These are phyloP conservation scores for Pleochaeta shiraiana DNA, from an alignment of 2,329 filamentous ascomycete species.

Conservation along the genomic window DNA sequence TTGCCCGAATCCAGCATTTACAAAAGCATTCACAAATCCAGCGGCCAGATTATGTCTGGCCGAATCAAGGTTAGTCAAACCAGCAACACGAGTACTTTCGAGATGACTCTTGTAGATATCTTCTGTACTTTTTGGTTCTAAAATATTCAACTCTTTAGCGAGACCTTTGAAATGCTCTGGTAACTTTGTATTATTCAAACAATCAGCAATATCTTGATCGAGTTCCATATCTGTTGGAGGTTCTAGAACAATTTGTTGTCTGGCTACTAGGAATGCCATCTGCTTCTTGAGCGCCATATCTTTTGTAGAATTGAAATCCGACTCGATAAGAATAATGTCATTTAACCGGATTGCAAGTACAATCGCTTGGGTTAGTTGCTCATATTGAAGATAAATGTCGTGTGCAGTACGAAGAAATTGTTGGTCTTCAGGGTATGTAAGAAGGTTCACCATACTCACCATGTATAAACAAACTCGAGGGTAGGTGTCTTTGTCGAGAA, in stretches of 20 bases:
- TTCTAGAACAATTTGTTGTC: conserved; percentile 73
- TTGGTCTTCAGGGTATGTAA: conserved; percentile 96
- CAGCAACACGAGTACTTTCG: conserved; percentile 81
- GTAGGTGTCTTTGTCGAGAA: conserved; percentile 88
- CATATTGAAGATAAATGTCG: conserved; percentile 80
- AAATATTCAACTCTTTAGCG: conserved; percentile 87
- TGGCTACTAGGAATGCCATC: conserved; percentile 76
- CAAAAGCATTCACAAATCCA: conserved; percentile 91
- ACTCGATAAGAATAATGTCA: conserved; percentile 60
- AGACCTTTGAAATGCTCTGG: conserved; percentile 86
- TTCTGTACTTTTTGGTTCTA: conserved; percentile 91
- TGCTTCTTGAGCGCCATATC: conserved; percentile 79
- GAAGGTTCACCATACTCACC: conserved; percentile 94
- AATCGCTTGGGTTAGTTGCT: conserved; percentile 83
- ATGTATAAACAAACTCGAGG: conserved; percentile 89
- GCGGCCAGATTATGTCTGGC: conserved; percentile 90
- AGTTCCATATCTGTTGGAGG: conserved; percentile 40
- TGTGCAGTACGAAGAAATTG: conserved; percentile 86
- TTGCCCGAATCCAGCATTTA: conserved; percentile 84
- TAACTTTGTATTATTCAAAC: conserved; percentile 68
- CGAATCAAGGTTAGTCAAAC: conserved; percentile 87
- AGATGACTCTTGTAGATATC: conserved; percentile 99
- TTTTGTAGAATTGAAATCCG: conserved; percentile 57
- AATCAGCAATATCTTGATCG: conserved; percentile 55
- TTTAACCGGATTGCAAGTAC: conserved; percentile 86